Base-by-base conservation (phyloP, 306 rosid species). In the Quercus mongolica region DNA sequence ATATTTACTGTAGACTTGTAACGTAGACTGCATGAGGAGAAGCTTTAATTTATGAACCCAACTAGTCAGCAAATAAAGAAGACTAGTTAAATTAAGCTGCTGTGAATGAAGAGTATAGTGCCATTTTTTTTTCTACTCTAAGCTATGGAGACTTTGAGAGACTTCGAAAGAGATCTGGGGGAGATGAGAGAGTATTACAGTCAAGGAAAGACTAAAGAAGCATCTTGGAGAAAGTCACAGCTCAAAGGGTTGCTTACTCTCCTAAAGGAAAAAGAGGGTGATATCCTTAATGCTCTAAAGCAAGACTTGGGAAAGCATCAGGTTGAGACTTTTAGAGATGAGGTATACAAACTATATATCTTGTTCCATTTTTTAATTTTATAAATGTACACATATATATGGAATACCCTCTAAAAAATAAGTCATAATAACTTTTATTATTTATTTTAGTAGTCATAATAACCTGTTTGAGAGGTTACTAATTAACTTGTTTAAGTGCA, bases 251-350 rank as follows among this genome's bases (percentile, higher is more conserved):
- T 92, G 58, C 87, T 51, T 4, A 63, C 30, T 17, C 71, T 91
- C 35, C 30, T 92, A 2, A 18, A 61, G 15, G 91, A 92, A 14
- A 89, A 63, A 15, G 90, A 89, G 61, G 72, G 23, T 26, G 78
- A 85, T 15, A 91, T 92, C 65, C 77, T 80, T 69, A 84, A 49
- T 30, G 96, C 90, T 38, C 94, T 92, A n/a, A 85, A 75, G 38
- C 88, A 86, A 19, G 96, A 92, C 70, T 59, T 92, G 52, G 97
- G 96, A 5, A 92, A 92, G 68, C 96, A 88, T 79, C 87, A 71
- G 2, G 78, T 81, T n/a, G 96, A 92, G 77, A 87, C 97, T 74
- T 92, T 78, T 31, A 89, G 96, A 85, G 97, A 92, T 23, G 96
- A 92, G 97, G 97, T 38, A 38, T 31, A 23, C 46, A 38, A 38